phyloP scores from a whole-genome alignment of 352 stramenopile genomes.

The Globisporangium acanthophoron region DNA sequence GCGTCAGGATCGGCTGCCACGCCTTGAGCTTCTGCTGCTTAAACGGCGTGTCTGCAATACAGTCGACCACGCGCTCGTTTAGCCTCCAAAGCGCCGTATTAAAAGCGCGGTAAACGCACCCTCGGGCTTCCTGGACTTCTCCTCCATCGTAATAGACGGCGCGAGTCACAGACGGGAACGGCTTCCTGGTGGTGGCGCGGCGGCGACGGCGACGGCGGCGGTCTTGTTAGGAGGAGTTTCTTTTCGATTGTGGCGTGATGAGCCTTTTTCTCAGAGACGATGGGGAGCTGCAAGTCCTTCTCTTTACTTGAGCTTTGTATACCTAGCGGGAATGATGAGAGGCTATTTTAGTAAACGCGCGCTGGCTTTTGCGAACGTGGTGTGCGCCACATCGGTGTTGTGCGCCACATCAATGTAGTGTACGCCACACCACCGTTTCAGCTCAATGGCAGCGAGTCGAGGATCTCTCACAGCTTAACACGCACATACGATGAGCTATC shows the following conservation, averaged over 20 bases:
- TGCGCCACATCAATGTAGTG: too few relatives aligned
- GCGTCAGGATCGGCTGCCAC: conserved; percentile 96
- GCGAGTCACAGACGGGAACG: too few relatives aligned
- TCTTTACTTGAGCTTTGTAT: conserved; percentile 5
- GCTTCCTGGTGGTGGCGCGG: too few relatives aligned
- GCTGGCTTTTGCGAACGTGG: not conserved
- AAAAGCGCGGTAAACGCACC: conserved; percentile 21
- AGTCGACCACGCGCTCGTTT: not conserved
- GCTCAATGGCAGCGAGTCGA: too few relatives aligned
- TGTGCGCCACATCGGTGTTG: not conserved
- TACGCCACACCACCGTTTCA: too few relatives aligned
- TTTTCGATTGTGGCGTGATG: not conserved
- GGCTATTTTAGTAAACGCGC: conserved; percentile 5
- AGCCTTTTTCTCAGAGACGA: conserved; percentile 8
- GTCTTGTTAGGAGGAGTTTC: not conserved
- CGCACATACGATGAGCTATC: conserved; percentile 4
- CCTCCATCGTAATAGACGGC: conserved; percentile 40
- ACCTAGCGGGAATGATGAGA: not conserved
- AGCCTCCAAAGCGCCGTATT: too few relatives aligned
- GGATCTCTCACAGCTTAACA: too few relatives aligned
- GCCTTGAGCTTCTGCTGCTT: conserved; percentile 90
- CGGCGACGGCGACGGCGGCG: too few relatives aligned
- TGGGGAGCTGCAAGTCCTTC: not conserved
- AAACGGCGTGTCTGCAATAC: conserved; percentile 68
- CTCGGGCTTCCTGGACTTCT: conserved; percentile 85